A percentile compares a stretch with the other conserved stretches of the same genome.
phyloP scores from a whole-genome alignment of 805 yeast genomes.

The Starmerella powellii region DNA sequence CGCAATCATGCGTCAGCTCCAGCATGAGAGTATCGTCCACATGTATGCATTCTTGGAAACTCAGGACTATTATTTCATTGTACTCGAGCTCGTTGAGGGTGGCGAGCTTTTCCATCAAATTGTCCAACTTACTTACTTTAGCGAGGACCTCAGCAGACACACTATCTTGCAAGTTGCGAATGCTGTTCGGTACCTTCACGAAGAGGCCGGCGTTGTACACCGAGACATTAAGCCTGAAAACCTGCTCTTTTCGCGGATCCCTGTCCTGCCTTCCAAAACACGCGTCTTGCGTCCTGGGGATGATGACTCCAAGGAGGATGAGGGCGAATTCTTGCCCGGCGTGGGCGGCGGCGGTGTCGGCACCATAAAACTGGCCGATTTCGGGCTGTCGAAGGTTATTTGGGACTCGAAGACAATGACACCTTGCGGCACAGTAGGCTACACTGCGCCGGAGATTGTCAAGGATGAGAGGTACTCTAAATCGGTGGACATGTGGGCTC shows the following conservation, averaged over 20 bases:
- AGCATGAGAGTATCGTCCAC: constrained; percentile 50
- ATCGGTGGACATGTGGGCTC: constrained; percentile 97
- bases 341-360: constrained; percentile 94
- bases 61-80: constrained; percentile 43
- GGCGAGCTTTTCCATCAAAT: constrained; percentile 76
- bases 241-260: constrained; percentile 48
- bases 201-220: constrained; percentile 60
- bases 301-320: constrained; percentile 52
- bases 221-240: constrained; percentile 78
- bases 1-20: constrained; percentile 52
- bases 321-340: constrained; percentile 69
- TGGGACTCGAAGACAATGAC: constrained; percentile 85
- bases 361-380: constrained; percentile 79
- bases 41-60: constrained; percentile 45
- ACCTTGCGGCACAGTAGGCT: constrained; percentile 98
- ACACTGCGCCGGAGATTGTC: constrained; percentile 96
- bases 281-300: constrained; percentile 31
- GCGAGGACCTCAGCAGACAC: constrained; percentile 61
- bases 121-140: constrained; percentile 62
- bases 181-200: constrained; percentile 60
- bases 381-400: constrained; percentile 84
- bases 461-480: constrained; percentile 84
- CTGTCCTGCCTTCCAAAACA: constrained; percentile 31
- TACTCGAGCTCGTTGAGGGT: constrained; percentile 58
- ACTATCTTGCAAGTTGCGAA: constrained; percentile 59